Percentiles rank a stretch among this genome's conserved stretches.
These are phyloP conservation scores for Fusarium gaditjirri DNA, from an alignment of 2,329 filamentous ascomycete species.

Conservation along the genomic window DNA sequence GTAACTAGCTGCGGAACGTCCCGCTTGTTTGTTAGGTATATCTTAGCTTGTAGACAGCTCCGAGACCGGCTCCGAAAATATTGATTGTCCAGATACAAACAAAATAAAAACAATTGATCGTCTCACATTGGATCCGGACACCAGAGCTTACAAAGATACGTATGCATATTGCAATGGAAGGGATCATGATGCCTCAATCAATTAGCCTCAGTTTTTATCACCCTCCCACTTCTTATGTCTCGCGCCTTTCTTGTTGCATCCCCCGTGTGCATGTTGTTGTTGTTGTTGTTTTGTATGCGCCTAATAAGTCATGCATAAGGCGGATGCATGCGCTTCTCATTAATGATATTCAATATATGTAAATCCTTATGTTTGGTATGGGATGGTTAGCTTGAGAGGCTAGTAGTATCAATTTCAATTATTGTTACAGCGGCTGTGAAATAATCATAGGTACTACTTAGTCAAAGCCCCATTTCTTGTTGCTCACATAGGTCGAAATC, in stretches of 20 bases:
- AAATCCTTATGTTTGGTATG: background rate
- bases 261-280: background rate
- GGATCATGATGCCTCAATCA: background rate
- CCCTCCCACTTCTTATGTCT: background rate
- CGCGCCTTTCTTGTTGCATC: background rate
- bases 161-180: background rate
- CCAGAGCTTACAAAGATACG: background rate
- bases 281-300: background rate
- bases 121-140: background rate
- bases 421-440: background rate
- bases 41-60: conserved; percentile 4
- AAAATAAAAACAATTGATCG: background rate
- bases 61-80: background rate
- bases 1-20: conserved; percentile 39
- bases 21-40: conserved; percentile 29
- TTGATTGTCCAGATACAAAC: background rate
- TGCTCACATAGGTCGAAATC: background rate
- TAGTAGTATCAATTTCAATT: background rate
- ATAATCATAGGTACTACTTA: background rate
- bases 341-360: background rate
- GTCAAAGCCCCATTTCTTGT: background rate
- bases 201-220: background rate
- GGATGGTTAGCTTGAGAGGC: background rate
- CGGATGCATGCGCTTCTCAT: background rate
- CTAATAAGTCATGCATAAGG: background rate